Percentiles rank a stretch among this genome's conserved stretches.
Conservation (phyloP, 345 rosid genomes). For the Brassica carinata region DNA sequence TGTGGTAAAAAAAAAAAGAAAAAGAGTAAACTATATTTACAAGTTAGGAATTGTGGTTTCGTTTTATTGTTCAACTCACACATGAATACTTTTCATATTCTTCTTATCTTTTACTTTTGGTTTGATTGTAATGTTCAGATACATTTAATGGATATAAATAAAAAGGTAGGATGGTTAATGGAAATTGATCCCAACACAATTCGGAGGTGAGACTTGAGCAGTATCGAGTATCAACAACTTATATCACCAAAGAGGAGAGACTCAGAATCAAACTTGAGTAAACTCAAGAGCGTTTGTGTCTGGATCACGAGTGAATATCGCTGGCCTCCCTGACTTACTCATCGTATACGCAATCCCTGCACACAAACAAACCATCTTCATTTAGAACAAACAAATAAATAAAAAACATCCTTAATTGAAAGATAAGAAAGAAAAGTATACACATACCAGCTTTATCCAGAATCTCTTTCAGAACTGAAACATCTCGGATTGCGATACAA, state of each 20-base stretch:
- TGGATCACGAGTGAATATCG: slow-evolving; percentile 86
- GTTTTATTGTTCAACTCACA: neutral
- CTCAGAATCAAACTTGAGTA: slow-evolving; percentile 59
- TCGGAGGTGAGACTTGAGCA: neutral
- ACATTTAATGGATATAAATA: neutral
- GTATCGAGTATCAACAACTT: slow-evolving; percentile 17
- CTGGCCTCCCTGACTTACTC: slow-evolving; percentile 87
- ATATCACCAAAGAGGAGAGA: slow-evolving; percentile 38
- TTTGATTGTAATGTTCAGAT: neutral
- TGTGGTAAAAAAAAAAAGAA: neutral
- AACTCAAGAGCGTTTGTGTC: slow-evolving; percentile 94
- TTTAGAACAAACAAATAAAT: neutral
- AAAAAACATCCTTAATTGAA: neutral
- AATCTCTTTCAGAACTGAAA: slow-evolving; percentile 66
- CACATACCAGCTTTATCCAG: slow-evolving; percentile 74
- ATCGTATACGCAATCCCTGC: slow-evolving; percentile 78
- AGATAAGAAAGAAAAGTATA: neutral
- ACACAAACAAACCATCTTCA: neutral
- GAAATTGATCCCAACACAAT: neutral
- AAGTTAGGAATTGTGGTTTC: neutral
- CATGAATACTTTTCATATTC: neutral
- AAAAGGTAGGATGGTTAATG: neutral
- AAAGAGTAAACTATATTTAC: neutral
- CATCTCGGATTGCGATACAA: slow-evolving; percentile 79
- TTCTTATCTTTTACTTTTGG: neutral